phyloP scores from a whole-genome alignment of 129 eudicot species.

The Tagetes patula region DNA sequence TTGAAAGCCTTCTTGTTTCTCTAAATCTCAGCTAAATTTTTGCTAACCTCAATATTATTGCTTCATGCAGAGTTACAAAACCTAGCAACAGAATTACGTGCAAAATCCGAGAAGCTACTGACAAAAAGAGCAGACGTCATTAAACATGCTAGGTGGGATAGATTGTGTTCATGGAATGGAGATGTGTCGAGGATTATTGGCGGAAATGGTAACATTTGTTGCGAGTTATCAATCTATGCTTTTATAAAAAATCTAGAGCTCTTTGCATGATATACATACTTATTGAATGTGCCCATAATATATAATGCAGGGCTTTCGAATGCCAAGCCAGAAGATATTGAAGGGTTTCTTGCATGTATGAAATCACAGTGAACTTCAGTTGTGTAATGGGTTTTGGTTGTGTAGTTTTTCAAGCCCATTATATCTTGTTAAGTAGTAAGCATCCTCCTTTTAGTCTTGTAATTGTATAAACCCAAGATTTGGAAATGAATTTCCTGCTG shows the following conservation, averaged over 20 bases:
- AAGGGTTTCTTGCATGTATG: conserved; percentile 40
- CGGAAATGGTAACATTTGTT: conserved; percentile 40
- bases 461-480: not conserved
- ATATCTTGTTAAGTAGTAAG: conserved; percentile 26
- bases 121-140: conserved; percentile 42
- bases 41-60: not conserved
- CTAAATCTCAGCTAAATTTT: not conserved
- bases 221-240: conserved; percentile 1
- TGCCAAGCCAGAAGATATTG: conserved; percentile 44
- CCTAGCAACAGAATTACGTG: conserved; percentile 55
- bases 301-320: conserved; percentile 43
- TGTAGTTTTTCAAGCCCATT: conserved; percentile 5
- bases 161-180: conserved; percentile 32
- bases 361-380: conserved; percentile 16
- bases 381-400: conserved; percentile 11
- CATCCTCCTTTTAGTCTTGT: not conserved
- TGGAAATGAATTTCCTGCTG: conserved; percentile 8
- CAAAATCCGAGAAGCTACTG: conserved; percentile 47
- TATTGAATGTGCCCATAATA: conserved; percentile 1
- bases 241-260: not conserved
- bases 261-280: not conserved
- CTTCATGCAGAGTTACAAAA: conserved; percentile 51
- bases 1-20: not conserved
- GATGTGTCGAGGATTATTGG: conserved; percentile 34
- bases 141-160: conserved; percentile 39